Base-by-base conservation (phyloP, 2,329 filamentous ascomycete genomes). In the Ceratocystis destructans region DNA sequence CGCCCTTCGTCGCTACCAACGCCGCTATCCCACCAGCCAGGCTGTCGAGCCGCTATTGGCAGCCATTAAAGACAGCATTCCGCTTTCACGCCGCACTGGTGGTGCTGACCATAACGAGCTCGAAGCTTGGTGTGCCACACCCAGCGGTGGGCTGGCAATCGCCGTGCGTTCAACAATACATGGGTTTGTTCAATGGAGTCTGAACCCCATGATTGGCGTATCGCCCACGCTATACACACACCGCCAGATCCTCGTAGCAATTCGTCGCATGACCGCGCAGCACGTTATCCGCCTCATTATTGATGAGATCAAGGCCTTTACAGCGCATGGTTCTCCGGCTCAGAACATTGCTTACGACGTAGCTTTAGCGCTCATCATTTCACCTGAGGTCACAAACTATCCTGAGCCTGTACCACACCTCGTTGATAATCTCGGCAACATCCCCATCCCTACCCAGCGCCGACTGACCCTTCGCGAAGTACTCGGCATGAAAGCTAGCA, bases 221-320 rank as follows among this genome's bases (percentile, higher is more conserved):
- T 82, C 82, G 76, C 83, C 83, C 1, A 79, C 87, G 0, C 79
- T 81, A 10, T 93, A 92, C 73, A 89, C 87, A 0, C 87, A 91
- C 72, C 83, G 86, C 3, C 86, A 88, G 69, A 76, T 90, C 2
- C 79, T 89, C 7, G 79, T 81, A 0, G 83, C 81, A 1, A 68
- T 68, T 25, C 59, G 63, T 28, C 66, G 66, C 17, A 68, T 68
- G 66, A 66, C 66, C 6, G 66, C 66, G 8, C 66, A 79, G 67
- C 78, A 80, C 3, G 76, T 89, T 0, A 74, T 93, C 0, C 74
- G 79, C 1, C 75, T 84, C 5, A 82, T 93, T 25, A 72, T 90
- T 10, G 84, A 90, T 6, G 88, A 91, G 70, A 75, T 90, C 5
- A 68, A 68, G 61, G 31, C 41, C n/a, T 62, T 62, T 15, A 62